Percentiles rank a stretch among this genome's conserved stretches.
Evolutionary conservation across 1,139 yeast species (phyloP).

Genomic region (Debaryomycetaceae sp.): DNA sequence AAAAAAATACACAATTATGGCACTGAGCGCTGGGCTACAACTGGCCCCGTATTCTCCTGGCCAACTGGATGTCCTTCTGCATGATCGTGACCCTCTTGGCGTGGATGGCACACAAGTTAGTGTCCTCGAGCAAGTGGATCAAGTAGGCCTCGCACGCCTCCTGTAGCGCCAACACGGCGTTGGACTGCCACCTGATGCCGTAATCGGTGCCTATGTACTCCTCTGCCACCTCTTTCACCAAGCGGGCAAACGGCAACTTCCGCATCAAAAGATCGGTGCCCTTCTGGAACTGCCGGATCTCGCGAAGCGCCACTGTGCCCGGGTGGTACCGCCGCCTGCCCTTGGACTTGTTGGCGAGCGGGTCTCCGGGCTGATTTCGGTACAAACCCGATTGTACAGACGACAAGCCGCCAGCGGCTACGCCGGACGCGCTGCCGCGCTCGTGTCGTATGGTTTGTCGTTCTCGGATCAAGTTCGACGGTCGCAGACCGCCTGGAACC

Average conservation of each 20-base stretch:
- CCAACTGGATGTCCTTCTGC: slow-evolving; percentile 90
- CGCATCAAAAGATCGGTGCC: slow-evolving; percentile 73
- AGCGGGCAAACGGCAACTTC: slow-evolving; percentile 87
- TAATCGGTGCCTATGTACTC: slow-evolving; percentile 57
- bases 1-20: slow-evolving; percentile 1
- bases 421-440: background rate
- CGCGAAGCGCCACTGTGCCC: slow-evolving; percentile 72
- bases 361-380: slow-evolving; percentile 52
- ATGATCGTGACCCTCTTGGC: slow-evolving; percentile 92
- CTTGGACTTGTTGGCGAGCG: slow-evolving; percentile 19
- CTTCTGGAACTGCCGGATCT: slow-evolving; percentile 74
- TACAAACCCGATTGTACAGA: slow-evolving; percentile 26
- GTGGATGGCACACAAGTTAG: slow-evolving; percentile 85
- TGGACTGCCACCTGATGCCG: slow-evolving; percentile 81
- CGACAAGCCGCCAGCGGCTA: background rate
- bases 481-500: slow-evolving; percentile 6
- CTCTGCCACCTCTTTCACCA: slow-evolving; percentile 76
- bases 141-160: slow-evolving; percentile 91
- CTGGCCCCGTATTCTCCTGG: slow-evolving; percentile 79
- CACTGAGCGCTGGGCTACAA: slow-evolving; percentile 4
- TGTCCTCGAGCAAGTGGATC: slow-evolving; percentile 83
- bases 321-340: slow-evolving; percentile 58
- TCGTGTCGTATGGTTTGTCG: slow-evolving; percentile 2
- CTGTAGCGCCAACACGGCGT: slow-evolving; percentile 83
- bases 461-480: background rate